Conservation (phyloP, 345 rosid genomes). For the Theobroma cacao region DNA sequence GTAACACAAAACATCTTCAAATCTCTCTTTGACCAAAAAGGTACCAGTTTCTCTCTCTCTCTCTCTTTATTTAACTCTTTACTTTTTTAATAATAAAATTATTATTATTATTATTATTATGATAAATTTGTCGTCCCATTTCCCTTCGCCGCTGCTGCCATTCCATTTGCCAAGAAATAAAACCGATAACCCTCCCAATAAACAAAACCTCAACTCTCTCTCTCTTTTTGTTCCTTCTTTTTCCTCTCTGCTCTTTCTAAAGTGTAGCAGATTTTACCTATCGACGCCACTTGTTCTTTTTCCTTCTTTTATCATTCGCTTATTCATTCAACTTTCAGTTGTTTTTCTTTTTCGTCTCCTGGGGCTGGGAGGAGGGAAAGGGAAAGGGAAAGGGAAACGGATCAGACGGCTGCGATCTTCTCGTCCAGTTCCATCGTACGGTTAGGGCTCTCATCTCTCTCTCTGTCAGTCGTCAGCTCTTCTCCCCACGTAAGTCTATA, state of each 20-base stretch:
- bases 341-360: background rate
- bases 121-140: constrained; percentile 20
- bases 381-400: background rate
- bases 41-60: background rate
- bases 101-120: background rate
- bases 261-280: background rate
- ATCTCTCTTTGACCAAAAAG: constrained; percentile 34
- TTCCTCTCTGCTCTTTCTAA: background rate
- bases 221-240: no score
- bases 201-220: no score
- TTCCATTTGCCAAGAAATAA: background rate
- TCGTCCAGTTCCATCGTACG: constrained; percentile 35
- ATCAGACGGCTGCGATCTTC: constrained; percentile 39
- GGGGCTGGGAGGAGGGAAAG: background rate
- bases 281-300: background rate
- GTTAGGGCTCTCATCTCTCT: constrained; percentile 25
- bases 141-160: constrained; percentile 17
- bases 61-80: background rate
- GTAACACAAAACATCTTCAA: constrained; percentile 32
- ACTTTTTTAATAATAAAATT: no score
- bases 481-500: constrained; percentile 28
- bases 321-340: background rate
- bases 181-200: no score
- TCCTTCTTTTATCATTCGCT: no score
- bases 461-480: background rate